Percentiles rank a stretch among this genome's conserved stretches.
These are phyloP conservation scores for Camillea tinctor DNA, from an alignment of 2,329 filamentous ascomycete genomes.

Conservation along the genomic window DNA sequence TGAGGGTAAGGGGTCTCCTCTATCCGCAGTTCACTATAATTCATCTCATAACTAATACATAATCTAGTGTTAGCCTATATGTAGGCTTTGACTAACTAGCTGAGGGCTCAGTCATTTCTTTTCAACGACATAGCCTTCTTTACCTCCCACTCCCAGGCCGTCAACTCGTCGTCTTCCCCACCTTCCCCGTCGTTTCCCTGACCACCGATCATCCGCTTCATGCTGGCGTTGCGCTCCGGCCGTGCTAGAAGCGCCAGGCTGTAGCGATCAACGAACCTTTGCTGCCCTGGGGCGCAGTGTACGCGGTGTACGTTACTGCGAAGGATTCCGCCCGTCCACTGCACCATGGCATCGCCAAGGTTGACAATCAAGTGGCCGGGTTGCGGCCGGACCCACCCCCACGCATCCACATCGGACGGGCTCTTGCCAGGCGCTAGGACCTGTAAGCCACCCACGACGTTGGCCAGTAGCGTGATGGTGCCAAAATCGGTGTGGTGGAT, in stretches of 20 bases:
- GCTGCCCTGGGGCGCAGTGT: conserved; percentile 15
- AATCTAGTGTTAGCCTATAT: too few relatives aligned
- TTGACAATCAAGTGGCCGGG: conserved; percentile 26
- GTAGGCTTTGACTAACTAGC: too few relatives aligned
- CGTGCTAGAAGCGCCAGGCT: conserved; percentile 14
- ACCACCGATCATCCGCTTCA: conserved; percentile 3
- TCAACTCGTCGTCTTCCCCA: conserved; percentile 1
- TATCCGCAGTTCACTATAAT: too few relatives aligned
- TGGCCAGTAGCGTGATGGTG: conserved; percentile 35
- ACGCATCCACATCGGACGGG: conserved; percentile 12
- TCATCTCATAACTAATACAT: too few relatives aligned
- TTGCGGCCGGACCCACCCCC: conserved; percentile 23
- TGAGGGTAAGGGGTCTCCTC: too few relatives aligned
- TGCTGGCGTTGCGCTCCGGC: conserved; percentile 16
- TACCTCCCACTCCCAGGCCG: conserved; percentile 12
- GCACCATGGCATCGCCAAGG: conserved; percentile 21
- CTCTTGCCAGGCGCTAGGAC: conserved; percentile 26
- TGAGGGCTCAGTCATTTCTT: too few relatives aligned
- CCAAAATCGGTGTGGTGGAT: conserved; percentile 37
- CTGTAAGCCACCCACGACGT: conserved; percentile 36
- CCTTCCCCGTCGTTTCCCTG: neutral
- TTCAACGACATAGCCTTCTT: conserved; percentile 4
- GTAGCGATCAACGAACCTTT: conserved; percentile 22
- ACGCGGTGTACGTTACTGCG: conserved; percentile 29
- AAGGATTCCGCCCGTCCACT: conserved; percentile 23